Conservation (phyloP, 352 stramenopile genomes). For the Bremia lactucae region DNA sequence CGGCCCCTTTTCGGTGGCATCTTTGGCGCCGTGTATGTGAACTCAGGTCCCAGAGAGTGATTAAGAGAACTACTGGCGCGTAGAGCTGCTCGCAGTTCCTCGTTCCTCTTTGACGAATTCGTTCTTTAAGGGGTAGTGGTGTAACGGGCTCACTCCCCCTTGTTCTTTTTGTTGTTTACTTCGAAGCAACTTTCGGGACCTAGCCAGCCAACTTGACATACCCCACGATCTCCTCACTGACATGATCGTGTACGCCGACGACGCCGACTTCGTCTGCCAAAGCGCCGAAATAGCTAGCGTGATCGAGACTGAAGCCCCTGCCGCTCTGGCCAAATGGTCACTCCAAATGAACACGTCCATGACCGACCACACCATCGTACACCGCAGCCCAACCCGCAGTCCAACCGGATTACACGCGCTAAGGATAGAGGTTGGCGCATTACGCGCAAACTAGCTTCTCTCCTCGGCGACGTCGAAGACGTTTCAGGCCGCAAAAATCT, state of each 20-base stretch:
- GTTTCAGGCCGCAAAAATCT: neutral
- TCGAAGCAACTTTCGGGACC: neutral
- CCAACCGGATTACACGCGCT: neutral
- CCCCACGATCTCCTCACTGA: neutral
- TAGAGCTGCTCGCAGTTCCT: too few species aligned
- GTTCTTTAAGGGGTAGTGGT: too few species aligned
- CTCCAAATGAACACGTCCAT: slow-evolving; percentile 8
- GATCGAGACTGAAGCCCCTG: neutral
- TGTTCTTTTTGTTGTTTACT: too few species aligned
- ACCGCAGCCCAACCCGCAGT: neutral
- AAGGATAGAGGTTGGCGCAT: slow-evolving; percentile 2
- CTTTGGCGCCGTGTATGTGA: too few species aligned
- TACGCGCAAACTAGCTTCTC: slow-evolving; percentile 4
- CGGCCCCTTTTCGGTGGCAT: too few species aligned
- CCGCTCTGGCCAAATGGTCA: neutral
- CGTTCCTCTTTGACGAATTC: too few species aligned
- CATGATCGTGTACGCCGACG: neutral
- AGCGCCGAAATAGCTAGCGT: neutral
- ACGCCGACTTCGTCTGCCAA: neutral
- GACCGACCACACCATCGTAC: slow-evolving; percentile 4
- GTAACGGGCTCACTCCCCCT: too few species aligned
- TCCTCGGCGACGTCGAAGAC: slow-evolving; percentile 2
- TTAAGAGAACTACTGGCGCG: too few species aligned
- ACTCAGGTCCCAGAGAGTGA: too few species aligned
- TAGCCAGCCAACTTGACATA: neutral